Conservation (phyloP, 495 filamentous ascomycete genomes). For the Podospora australis region DNA sequence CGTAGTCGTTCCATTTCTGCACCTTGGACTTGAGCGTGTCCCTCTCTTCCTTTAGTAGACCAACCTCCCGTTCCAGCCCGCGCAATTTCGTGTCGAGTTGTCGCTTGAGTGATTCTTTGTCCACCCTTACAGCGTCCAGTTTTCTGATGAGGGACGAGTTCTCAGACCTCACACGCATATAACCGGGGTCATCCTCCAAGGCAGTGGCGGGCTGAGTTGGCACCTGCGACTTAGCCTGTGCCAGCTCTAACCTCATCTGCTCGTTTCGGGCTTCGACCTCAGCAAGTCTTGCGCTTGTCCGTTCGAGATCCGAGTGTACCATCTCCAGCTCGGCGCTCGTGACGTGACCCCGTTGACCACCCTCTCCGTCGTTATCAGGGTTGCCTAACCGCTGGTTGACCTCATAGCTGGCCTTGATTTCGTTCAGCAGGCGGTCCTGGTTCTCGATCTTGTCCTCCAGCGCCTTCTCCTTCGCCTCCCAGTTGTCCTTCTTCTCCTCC, state of each 20-base stretch:
- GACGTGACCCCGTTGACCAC: slow-evolving; percentile 54
- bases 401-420: slow-evolving; percentile 95
- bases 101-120: slow-evolving; percentile 71
- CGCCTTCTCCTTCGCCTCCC: slow-evolving; percentile 88
- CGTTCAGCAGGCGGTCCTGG: slow-evolving; percentile 85
- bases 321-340: slow-evolving; percentile 90
- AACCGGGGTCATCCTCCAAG: slow-evolving; percentile 81
- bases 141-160: slow-evolving; percentile 85
- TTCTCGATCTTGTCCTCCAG: slow-evolving; percentile 90
- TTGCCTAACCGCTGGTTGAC: slow-evolving; percentile 84
- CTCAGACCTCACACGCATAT: slow-evolving; percentile 79
- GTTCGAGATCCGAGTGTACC: slow-evolving; percentile 82
- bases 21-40: slow-evolving; percentile 70
- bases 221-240: slow-evolving; percentile 73
- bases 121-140: slow-evolving; percentile 72
- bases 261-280: slow-evolving; percentile 95
- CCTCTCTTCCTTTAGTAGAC: slow-evolving; percentile 58
- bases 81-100: slow-evolving; percentile 66
- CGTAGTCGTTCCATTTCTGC: slow-evolving; percentile 88
- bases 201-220: slow-evolving; percentile 49
- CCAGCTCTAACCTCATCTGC: slow-evolving; percentile 82
- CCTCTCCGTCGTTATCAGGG: slow-evolving; percentile 57
- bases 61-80: slow-evolving; percentile 65
- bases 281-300: slow-evolving; percentile 76
- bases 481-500: slow-evolving; percentile 91